Evolutionary conservation across 2,329 filamentous ascomycete species (phyloP), one percentile per base, ranked within the genome.

Genomic region (Byssoonygena ceratinophila): DNA sequence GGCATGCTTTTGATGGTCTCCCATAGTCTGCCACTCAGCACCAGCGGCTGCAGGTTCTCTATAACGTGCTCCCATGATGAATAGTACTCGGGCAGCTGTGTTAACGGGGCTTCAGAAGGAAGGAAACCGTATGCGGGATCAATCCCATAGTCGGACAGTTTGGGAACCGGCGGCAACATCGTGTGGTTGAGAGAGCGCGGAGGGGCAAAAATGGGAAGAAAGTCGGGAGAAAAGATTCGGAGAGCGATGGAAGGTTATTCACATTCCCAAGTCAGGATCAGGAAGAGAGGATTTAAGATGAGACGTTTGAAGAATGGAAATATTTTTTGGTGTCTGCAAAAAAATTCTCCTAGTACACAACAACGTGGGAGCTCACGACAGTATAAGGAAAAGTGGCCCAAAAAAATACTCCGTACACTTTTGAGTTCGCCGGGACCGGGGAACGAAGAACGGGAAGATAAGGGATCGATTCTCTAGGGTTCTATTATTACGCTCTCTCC

Each of bases 51-150:
- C 27, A 98, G 76, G 64, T 95, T 96, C 59, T 83, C 79, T 31
- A 84, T 80, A 46, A 96, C 78, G 43, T 84, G 80, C 71, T 98
- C 92, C 92, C 92, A 98, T 65, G 88, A 87, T 68, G 86, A 83
- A 71, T 97, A 98, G 74, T 96, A 97, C 2, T 85, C 86, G 8
- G 89, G 85, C 12, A 98, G 81, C 52, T 80, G 74, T 56, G 87
- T 82, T 57, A 97, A 75, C 39, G 92, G 92, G 32, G 85, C 72
- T 58, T 87, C 82, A 57, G 85, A 76, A 1, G 92, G 89, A 51
- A 98, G 80, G 72, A 98, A 98, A 63, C 92, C 92, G 71, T 88
- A 81, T 53, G 81, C 62, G 9, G 70, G 63, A 23, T 72, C 72
- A 51, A 75, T 67, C 70, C 85, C 87, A 72, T 94, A 94, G 69